Percentiles rank a stretch among this genome's conserved stretches.
Conservation (phyloP, 2,329 filamentous ascomycete species). For the Tothia fuscella region DNA sequence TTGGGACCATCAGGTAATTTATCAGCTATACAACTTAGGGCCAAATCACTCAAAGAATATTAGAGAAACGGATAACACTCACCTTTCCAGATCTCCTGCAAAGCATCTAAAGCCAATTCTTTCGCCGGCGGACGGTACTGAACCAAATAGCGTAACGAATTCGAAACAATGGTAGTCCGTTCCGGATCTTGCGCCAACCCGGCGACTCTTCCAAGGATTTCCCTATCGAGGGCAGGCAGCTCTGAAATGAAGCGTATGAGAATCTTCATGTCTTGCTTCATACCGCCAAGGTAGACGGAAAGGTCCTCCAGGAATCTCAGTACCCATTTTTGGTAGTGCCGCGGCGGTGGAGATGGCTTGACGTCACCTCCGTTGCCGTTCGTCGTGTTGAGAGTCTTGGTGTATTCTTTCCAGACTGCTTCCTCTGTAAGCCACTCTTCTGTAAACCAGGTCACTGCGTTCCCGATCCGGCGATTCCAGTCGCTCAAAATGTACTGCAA, state of each 20-base stretch:
- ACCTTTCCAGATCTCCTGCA: conserved; percentile 46
- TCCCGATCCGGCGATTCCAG: conserved; percentile 64
- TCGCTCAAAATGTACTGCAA: conserved; percentile 8
- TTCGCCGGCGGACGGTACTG: conserved; percentile 48
- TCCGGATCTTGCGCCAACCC: conserved; percentile 52
- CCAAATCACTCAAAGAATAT: conserved; percentile 1
- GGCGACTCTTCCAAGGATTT: conserved; percentile 61
- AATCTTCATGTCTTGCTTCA: conserved; percentile 56
- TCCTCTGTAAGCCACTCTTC: conserved; percentile 97
- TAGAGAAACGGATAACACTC: neutral
- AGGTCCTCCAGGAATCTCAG: conserved; percentile 79
- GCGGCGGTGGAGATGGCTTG: conserved; percentile 13
- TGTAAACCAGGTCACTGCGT: conserved; percentile 86
- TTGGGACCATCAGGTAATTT: conserved; percentile 36
- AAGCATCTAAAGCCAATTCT: conserved; percentile 43
- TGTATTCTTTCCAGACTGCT: conserved; percentile 22
- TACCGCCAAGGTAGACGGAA: conserved; percentile 77
- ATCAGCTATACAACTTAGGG: conserved; percentile 10
- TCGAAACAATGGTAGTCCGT: conserved; percentile 45
- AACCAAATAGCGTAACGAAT: conserved; percentile 39
- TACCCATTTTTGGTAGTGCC: conserved; percentile 68
- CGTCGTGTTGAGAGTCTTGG: conserved; percentile 24
- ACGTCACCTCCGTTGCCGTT: conserved; percentile 3
- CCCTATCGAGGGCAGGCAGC: conserved; percentile 64
- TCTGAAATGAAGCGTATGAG: conserved; percentile 86